Percentiles rank a stretch among this genome's conserved stretches.
Evolutionary conservation across 495 filamentous ascomycete species (phyloP).

Genomic region (Aspergillus avenaceus): DNA sequence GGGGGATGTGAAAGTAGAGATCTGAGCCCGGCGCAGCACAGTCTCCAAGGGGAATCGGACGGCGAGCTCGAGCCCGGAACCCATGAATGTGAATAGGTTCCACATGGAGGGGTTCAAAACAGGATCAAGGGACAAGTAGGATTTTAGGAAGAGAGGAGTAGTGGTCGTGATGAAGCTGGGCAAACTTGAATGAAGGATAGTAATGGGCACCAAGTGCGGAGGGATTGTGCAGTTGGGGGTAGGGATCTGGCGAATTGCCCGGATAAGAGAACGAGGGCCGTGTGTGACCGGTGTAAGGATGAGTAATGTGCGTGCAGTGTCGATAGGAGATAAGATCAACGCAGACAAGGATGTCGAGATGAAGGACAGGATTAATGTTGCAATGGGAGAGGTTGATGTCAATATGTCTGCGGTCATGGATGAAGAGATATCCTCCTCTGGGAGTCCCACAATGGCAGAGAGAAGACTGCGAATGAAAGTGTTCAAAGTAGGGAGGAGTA

Average conservation of each 20-base stretch:
- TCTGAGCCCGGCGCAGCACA: conserved; percentile 81
- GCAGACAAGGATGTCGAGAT: conserved; percentile 77
- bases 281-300: conserved; percentile 75
- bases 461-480: conserved; percentile 81
- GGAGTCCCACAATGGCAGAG: conserved; percentile 76
- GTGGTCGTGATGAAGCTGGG: conserved; percentile 75
- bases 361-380: conserved; percentile 73
- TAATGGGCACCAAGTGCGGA: conserved; percentile 66
- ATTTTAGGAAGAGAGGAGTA: conserved; percentile 76
- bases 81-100: conserved; percentile 71
- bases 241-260: conserved; percentile 70
- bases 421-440: conserved; percentile 63
- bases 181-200: conserved; percentile 79
- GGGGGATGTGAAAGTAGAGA: conserved; percentile 54
- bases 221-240: conserved; percentile 65
- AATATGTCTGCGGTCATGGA: conserved; percentile 55
- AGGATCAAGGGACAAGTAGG: conserved; percentile 74
- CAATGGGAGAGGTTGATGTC: conserved; percentile 68
- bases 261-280: conserved; percentile 67
- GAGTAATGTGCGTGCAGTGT: conserved; percentile 82
- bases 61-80: conserved; percentile 72
- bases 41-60: conserved; percentile 88
- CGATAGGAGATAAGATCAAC: conserved; percentile 76
- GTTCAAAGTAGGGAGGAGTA: conserved; percentile 80
- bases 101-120: conserved; percentile 75